A percentile compares a stretch with the other conserved stretches of the same genome.
Conservation (phyloP, 2,329 filamentous ascomycete species). For the Alternaria atra region DNA sequence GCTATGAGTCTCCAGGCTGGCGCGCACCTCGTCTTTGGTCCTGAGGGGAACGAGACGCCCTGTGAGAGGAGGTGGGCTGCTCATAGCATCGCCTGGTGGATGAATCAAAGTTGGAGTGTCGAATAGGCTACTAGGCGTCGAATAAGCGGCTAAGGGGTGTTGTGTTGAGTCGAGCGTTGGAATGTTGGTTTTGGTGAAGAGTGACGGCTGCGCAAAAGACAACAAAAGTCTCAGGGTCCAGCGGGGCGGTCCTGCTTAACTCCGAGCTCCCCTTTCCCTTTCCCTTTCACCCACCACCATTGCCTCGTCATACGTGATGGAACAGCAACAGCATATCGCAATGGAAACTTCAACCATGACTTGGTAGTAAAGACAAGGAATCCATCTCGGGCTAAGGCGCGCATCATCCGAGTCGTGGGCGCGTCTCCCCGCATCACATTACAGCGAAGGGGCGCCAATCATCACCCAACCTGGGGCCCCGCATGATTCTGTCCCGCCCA, state of each 20-base stretch:
- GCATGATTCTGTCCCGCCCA: slow-evolving; percentile 14
- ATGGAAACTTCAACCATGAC: not conserved
- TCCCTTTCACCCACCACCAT: not conserved
- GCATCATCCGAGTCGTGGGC: not conserved
- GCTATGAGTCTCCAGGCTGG: slow-evolving; percentile 63
- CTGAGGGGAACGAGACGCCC: slow-evolving; percentile 53
- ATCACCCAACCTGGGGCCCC: slow-evolving; percentile 22
- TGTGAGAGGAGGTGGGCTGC: slow-evolving; percentile 25
- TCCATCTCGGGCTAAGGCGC: not conserved
- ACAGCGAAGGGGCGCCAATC: slow-evolving; percentile 4
- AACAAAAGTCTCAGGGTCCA: slow-evolving; percentile 23
- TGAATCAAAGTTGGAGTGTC: slow-evolving; percentile 4
- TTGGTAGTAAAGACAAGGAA: not conserved
- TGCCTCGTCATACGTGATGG: not conserved
- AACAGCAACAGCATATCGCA: not conserved
- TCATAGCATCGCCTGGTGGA: slow-evolving; percentile 36
- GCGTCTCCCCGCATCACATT: slow-evolving; percentile 9
- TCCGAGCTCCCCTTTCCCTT: slow-evolving; percentile 12
- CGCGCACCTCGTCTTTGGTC: slow-evolving; percentile 61
- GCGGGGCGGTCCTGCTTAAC: slow-evolving; percentile 20
- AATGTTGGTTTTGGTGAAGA: not conserved
- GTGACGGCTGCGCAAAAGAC: not conserved
- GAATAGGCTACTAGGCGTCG: slow-evolving; percentile 9
- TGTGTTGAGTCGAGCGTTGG: slow-evolving; percentile 1
- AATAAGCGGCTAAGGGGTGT: not conserved